These are phyloP conservation scores for Syzygium malaccense DNA, from an alignment of 441 rosid genomes.

Conservation along the genomic window DNA sequence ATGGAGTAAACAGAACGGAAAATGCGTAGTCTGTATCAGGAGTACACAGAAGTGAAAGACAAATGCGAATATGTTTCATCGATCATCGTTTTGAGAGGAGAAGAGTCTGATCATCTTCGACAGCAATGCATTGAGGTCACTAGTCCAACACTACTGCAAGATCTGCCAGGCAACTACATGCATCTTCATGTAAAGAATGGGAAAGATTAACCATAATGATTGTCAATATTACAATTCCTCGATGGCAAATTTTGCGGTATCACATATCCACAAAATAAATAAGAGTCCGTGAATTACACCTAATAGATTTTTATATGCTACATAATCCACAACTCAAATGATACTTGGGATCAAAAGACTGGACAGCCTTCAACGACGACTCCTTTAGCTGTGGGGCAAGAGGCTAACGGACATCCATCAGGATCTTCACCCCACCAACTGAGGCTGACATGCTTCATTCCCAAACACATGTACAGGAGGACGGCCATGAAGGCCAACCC, in stretches of 20 bases:
- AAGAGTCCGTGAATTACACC: neutral
- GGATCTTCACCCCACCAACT: conserved; percentile 25
- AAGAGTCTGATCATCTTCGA: neutral
- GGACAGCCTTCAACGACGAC: conserved; percentile 25
- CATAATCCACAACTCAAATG: neutral
- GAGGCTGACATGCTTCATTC: conserved; percentile 21
- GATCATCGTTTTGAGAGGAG: neutral
- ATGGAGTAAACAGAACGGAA: neutral
- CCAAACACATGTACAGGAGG: conserved; percentile 29
- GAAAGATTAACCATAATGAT: neutral
- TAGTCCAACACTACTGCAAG: neutral
- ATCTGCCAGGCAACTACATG: neutral
- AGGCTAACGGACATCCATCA: conserved; percentile 29
- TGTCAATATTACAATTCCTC: neutral
- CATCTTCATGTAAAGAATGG: neutral
- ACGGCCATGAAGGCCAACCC: conserved; percentile 42
- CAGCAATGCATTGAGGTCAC: neutral
- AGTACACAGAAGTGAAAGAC: neutral
- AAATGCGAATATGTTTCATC: neutral
- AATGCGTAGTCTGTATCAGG: neutral
- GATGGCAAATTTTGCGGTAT: neutral
- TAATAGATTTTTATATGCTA: neutral
- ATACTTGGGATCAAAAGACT: conserved; percentile 1
- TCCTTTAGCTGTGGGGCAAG: conserved; percentile 27
- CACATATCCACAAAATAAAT: neutral